Evolutionary conservation across 176 grass and related monocot species (phyloP).

Genomic region (Calamus simplicifolius): DNA sequence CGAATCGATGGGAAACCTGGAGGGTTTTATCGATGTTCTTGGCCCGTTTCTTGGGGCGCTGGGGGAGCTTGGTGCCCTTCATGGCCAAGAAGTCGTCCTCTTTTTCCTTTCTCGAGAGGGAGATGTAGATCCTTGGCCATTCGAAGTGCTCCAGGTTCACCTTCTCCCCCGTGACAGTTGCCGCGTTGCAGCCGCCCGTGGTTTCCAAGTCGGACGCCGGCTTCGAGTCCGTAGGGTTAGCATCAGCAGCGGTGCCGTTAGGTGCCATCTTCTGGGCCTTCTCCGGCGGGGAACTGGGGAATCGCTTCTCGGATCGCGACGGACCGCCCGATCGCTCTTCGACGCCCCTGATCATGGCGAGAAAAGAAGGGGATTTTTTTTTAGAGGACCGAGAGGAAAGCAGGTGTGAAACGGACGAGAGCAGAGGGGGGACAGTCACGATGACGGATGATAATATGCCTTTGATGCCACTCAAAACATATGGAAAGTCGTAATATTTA

Average conservation of each 20-base stretch:
- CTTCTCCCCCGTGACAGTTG: conserved; percentile 36
- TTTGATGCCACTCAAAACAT: no score
- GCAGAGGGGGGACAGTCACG: no score
- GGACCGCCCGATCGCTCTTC: conserved; percentile 35
- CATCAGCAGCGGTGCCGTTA: conserved; percentile 20
- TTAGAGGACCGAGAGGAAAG: no score
- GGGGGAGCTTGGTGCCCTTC: conserved; percentile 72
- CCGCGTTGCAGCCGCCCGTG: conserved; percentile 15
- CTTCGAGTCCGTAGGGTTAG: conserved; percentile 31
- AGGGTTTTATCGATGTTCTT: conserved; percentile 55
- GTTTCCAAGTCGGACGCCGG: conserved; percentile 26
- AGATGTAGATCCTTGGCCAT: conserved; percentile 58
- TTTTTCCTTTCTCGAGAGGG: conserved; percentile 71
- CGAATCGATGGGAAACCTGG: conserved; percentile 22
- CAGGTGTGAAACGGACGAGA: no score
- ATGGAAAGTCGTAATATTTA: no score
- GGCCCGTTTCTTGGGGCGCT: conserved; percentile 59
- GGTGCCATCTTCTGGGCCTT: not conserved
- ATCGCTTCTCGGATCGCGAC: conserved; percentile 14
- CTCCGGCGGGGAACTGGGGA: conserved; percentile 7
- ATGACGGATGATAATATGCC: no score
- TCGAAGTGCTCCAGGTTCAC: conserved; percentile 22
- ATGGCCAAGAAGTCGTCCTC: conserved; percentile 75
- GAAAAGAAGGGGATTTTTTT: conserved; percentile 17
- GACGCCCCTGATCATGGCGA: conserved; percentile 49